Evolutionary conservation across 805 yeast species (phyloP), one percentile per base, ranked within the genome.

Genomic region (Wickerhamomyces strasburgensis): DNA sequence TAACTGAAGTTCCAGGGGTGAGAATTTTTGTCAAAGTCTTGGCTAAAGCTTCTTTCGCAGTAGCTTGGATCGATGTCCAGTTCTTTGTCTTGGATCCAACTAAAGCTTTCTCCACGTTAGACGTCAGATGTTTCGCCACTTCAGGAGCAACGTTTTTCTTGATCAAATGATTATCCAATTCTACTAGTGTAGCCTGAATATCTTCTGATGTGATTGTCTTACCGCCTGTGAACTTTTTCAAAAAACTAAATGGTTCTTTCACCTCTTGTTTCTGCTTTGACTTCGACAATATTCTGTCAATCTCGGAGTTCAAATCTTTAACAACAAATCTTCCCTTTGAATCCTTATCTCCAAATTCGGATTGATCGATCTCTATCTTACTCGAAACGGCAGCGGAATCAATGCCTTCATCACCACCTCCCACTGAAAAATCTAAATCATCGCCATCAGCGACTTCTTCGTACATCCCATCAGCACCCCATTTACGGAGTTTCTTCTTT

Each of bases 1-100:
- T 95, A 1, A 89, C 78, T 1, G 96, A 86, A 2, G 93, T 85
- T 43, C 88, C 85, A 13, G 98, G 98, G 0, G 98, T 89, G 39
- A 90, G 66, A 32, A 90, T 77, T 49, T 80, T 82, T 27, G 84
- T 79, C 31, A 84, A 64, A 32, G 75, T 73, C 49, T 76, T 83
- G 5, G 70, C 63, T 35, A 78, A 53, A 1, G 79, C 70, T n/a
- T 74, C 80, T 42, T 78, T 80, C 2, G 85, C 86, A 17, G 94
- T 84, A 10, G 71, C 65, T 34, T 77, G 80, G 18, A 86, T 74
- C 4, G 90, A 73, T 2, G 93, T 82, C 75, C 87, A 83, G 42
- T 67, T 75, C 29, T 75, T 77, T 0, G 86, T 81, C 36, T 78
- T 82, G 11, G 85, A 75, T 1, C 93, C 94, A 3, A 78, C 65